A percentile compares a stretch with the other conserved stretches of the same genome.
phyloP scores from a whole-genome alignment of 2,329 filamentous ascomycete species.

The Colletotrichum limetticola region DNA sequence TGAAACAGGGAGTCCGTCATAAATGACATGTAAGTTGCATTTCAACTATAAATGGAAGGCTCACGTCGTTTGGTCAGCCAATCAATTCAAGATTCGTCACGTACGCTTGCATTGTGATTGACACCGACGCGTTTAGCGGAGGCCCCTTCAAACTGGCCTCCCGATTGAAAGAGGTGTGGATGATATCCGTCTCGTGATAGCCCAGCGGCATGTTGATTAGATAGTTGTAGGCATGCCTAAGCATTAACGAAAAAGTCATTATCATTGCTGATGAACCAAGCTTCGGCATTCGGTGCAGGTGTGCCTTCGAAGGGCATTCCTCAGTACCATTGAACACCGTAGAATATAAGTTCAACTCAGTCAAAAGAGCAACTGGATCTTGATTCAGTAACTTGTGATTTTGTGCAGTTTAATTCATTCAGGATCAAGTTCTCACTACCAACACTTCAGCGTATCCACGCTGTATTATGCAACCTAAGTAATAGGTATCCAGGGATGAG shows the following conservation, averaged over 20 bases:
- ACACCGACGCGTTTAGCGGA: conserved; percentile 32
- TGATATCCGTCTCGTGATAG: not conserved
- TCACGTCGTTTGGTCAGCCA: conserved; percentile 40
- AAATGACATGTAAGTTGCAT: conserved; percentile 21
- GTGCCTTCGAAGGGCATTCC: conserved; percentile 48
- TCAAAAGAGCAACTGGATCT: too few species aligned
- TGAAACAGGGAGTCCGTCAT: not conserved
- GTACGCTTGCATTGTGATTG: conserved; percentile 44
- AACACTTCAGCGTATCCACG: too few species aligned
- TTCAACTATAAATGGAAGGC: conserved; percentile 16
- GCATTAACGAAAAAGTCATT: not conserved
- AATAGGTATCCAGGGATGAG: too few species aligned
- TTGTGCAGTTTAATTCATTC: too few species aligned
- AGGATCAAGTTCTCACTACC: too few species aligned
- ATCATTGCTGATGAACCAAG: not conserved
- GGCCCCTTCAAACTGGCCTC: not conserved
- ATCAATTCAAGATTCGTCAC: conserved; percentile 44
- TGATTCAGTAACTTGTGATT: too few species aligned
- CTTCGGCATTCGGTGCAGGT: not conserved
- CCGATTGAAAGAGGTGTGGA: not conserved
- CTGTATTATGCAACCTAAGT: too few species aligned
- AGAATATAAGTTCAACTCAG: conserved; percentile 56
- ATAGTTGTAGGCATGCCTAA: not conserved
- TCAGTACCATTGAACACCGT: not conserved
- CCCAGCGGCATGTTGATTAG: not conserved